Base-by-base conservation (phyloP, 306 rosid genomes). In the Cicer arietinum region DNA sequence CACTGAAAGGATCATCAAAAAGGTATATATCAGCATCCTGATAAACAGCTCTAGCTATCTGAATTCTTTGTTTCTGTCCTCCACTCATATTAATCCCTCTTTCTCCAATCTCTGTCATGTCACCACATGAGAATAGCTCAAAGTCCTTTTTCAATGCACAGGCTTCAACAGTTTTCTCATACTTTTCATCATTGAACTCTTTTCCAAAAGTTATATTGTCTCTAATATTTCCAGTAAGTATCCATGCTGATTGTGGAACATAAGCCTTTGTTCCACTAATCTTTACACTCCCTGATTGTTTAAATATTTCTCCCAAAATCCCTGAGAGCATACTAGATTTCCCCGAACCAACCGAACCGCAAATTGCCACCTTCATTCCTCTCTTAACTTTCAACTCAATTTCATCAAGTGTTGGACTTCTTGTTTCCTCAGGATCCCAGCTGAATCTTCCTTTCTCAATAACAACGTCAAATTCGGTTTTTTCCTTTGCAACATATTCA, bases 1-100 rank as follows among this genome's bases (percentile, higher is more conserved):
- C 98, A 68, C 97, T 94, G 75, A 90, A 94, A 82, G 98, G 98
- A 56, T 91, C 97, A 57, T 94, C 98, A 50, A 94, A 87, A 44
- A 94, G 86, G 63, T 94, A 94, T 41, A 91, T 90, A 18, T 94
- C 96, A 37, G 97, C 93, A 74, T 91, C 98, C 41, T 91, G 89
- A 78, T 94, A 94, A 50, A 87, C 98, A 16, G 98, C 90, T 54
- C 98, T 83, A 57, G 98, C 98, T 40, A 94, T 88, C 72, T 94
- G 97, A 66, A 94, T 90, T 86, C 98, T 90, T 73, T 94, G 98
- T 84, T 94, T 94, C 82, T 94, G 98, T 14, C 98, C 98, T 25
- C 98, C 98, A 81, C 98, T 94, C 97, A 94, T 89, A 73, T 94
- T 94, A 70, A 94, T 91, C 73, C 98, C 98, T 82, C 98, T 87